Conservation (phyloP, 768 basidiomycete genomes). For the Suillus bovinus region DNA sequence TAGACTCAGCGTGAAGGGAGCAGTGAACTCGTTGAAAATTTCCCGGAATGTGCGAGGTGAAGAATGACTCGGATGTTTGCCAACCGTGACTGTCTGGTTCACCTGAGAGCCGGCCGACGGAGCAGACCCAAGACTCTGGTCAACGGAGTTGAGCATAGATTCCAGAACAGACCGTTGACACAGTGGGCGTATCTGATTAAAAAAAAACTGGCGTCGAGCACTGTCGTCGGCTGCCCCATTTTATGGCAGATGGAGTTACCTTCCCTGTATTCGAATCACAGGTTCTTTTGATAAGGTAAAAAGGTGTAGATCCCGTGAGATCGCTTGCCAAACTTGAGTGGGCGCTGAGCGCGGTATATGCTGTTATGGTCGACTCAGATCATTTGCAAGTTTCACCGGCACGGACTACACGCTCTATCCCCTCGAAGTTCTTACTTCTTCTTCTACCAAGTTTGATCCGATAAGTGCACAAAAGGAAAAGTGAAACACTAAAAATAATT, state of each 20-base stretch:
- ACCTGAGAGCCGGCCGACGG: background rate
- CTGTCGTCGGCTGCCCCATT: constrained; percentile 4
- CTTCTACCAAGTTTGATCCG: no score
- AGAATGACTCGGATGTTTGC: background rate
- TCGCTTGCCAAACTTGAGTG: background rate
- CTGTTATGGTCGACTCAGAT: background rate
- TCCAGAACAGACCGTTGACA: background rate
- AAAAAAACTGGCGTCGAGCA: background rate
- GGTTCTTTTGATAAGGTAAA: background rate
- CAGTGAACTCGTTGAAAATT: constrained; percentile 5
- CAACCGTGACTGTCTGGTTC: background rate
- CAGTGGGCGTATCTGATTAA: background rate
- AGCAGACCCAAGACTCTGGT: background rate
- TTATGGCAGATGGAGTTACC: background rate
- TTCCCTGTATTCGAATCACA: background rate
- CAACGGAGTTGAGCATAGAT: background rate
- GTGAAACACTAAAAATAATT: no score
- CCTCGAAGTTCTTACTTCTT: no score
- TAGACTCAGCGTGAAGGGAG: constrained; percentile 27
- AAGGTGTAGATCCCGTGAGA: background rate
- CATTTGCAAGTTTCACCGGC: background rate
- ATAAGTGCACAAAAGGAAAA: no score
- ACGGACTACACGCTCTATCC: background rate
- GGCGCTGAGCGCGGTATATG: background rate
- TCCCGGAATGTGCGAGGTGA: background rate